Evolutionary conservation across 2,329 filamentous ascomycete species (phyloP), one percentile per base, ranked within the genome.

Genomic region (Fusarium pseudocircinatum): DNA sequence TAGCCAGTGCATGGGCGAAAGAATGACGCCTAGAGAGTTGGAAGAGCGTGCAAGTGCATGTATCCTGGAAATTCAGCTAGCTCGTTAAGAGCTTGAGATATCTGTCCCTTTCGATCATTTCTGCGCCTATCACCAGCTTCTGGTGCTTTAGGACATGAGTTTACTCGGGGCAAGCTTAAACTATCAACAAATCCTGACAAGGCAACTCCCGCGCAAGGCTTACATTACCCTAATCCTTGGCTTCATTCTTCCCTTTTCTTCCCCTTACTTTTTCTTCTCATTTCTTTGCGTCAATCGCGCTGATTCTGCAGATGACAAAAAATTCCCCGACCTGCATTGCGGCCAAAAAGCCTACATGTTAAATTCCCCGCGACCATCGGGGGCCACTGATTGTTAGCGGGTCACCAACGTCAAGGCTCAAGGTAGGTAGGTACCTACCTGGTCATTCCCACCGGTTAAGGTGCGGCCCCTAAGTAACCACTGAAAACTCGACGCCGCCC

Each of bases 401-500:
- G 71, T 65, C 72, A 30, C 44, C 52, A 20, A 52, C 49, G 47
- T 67, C 39, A 46, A 61, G 28, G 39, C 32, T 61, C 49, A 36
- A 64, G 69, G 62, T 62, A 37, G 36, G 36, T 20, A 34, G 32
- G 32, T 30, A 36, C 15, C 73, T 30, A 36, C 15, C 73, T 75
- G 78, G 71, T 74, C 60, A 44, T 52, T 79, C 53, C 66, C 59
- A 47, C 53, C 81, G 82, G 82, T 77, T 83, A 83, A 83, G 59
- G 49, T 75, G 76, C 75, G 75, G 56, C 56, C 56, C 56, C 56
- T 59, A 59, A 76, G 75, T 77, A 78, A 60, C 69, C 68, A 54
- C 82, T 83, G 82, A 83, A 82, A 83, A 82, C 80, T 83, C 79
- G 77, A 81, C 78, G 73, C 76, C 63, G 73, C 76, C 63, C 73